phyloP scores from a whole-genome alignment of 1,284 basidiomycete species.

The Ganoderma resinaceum region DNA sequence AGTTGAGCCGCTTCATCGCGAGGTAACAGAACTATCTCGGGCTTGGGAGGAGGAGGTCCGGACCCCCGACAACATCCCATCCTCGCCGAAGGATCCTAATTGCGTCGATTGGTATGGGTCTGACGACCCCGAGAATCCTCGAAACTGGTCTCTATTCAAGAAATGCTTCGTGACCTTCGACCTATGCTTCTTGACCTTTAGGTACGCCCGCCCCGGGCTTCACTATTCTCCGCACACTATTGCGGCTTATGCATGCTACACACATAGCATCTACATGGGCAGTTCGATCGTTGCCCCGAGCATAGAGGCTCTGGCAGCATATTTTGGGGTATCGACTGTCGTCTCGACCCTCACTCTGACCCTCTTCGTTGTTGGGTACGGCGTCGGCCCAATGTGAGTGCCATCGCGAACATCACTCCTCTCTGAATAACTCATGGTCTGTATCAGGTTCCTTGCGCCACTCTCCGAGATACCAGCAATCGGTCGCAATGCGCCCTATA shows the following conservation, averaged over 20 bases:
- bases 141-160: conserved; percentile 36
- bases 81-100: conserved; percentile 6
- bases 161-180: conserved; percentile 51
- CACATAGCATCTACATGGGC: conserved; percentile 50
- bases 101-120: conserved; percentile 38
- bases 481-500: conserved; percentile 56
- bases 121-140: conserved; percentile 43
- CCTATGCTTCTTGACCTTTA: conserved; percentile 67
- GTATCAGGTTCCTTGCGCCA: conserved; percentile 51
- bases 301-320: conserved; percentile 47
- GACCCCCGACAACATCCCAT: neutral
- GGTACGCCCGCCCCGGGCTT: neutral
- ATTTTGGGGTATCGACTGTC: conserved; percentile 58
- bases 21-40: neutral
- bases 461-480: conserved; percentile 54
- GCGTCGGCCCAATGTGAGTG: conserved; percentile 47
- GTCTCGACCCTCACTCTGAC: conserved; percentile 45
- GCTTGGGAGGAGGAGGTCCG: neutral
- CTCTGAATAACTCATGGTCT: neutral
- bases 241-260: neutral
- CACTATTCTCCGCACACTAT: neutral
- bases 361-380: conserved; percentile 45
- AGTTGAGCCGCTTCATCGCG: neutral
- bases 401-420: neutral
- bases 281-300: conserved; percentile 50